Conservation (phyloP, 2,329 filamentous ascomycete species). For the Simplicillium aogashimaense region DNA sequence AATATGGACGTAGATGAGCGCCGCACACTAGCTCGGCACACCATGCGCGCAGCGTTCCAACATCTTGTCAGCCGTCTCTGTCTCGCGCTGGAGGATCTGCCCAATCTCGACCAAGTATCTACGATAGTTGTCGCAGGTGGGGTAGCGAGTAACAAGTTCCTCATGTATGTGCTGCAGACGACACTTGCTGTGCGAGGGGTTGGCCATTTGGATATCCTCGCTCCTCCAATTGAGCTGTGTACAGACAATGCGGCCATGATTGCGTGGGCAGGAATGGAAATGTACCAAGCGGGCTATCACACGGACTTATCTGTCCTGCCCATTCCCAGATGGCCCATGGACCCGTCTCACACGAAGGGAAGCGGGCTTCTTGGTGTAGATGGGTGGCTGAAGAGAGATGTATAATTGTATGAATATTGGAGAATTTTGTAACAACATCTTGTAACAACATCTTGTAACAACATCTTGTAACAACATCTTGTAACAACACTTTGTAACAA, state of each 20-base stretch:
- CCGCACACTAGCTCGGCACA: conserved; percentile 56
- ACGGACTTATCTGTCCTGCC: conserved; percentile 51
- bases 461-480: not conserved
- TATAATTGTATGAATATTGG: conserved; percentile 7
- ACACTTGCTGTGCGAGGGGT: conserved; percentile 59
- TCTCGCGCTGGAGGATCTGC: conserved; percentile 44
- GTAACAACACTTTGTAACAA: not conserved
- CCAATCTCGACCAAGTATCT: conserved; percentile 25
- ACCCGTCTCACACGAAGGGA: conserved; percentile 46
- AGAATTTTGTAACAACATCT: not conserved
- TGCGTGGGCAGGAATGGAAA: conserved; percentile 85
- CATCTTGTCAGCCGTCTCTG: conserved; percentile 71
- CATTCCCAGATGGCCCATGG: conserved; percentile 65
- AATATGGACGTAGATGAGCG: conserved; percentile 50
- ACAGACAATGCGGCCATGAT: conserved; percentile 98
- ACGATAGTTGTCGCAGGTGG: conserved; percentile 81
- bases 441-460: not conserved
- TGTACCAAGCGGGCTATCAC: conserved; percentile 71
- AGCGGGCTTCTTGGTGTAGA: conserved; percentile 53
- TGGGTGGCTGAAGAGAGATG: conserved; percentile 29
- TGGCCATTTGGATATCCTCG: conserved; percentile 48
- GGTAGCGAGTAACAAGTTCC: conserved; percentile 75
- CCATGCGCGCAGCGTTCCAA: conserved; percentile 77
- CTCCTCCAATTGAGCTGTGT: conserved; percentile 69
- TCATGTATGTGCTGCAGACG: conserved; percentile 54